Base-by-base conservation (phyloP, 495 filamentous ascomycete species). In the Hypoxylon lienhwacheense region DNA sequence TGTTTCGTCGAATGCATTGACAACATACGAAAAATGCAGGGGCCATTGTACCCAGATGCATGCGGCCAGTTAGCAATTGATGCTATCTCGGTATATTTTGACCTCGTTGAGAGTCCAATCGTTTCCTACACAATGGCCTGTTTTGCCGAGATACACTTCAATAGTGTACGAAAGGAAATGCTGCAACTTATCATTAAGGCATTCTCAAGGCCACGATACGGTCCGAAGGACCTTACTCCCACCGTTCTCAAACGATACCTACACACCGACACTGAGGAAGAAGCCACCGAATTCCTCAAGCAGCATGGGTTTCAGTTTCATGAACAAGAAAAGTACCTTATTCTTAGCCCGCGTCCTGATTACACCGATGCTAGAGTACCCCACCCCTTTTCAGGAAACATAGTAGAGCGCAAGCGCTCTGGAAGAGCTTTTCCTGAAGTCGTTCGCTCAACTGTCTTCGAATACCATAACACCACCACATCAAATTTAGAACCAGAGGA, bases 121-220 rank as follows among this genome's bases (percentile, higher is more conserved):
- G 82, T 91, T 1, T 89, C 92, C 0, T 97, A 96, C 68, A 79
- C 91, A 14, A 92, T 95, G 86, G 92, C 88, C 4, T 97, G 92
- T 66, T 85, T 96, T 29, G 91, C 91, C 1, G 91, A 97, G 65
- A 85, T 91, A 11, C 88, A 91, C 57, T 97, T 97, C 71, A 88
- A 85, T 42, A 73, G 82, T 11, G 75, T 97, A 17, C 89, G 93
- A 15, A 85, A 86, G 51, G 83, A 78, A 14, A 85, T 90, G 4
- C 77, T 97, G 34, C 84, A 84, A 47, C 80, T 84, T 1, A 80
- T 97, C 24, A 78, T 78, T 14, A 70, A 67, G 25, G 79, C 81
- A 1, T 78, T 79, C 47, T 81, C 84, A 3, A 80, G 81, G 59
- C 83, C 81, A 59, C 73, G 74, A 55, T 81, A 83, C 45, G 86